These are phyloP conservation scores for Cystofilobasidium macerans DNA, from an alignment of 768 basidiomycete species.

Conservation along the genomic window DNA sequence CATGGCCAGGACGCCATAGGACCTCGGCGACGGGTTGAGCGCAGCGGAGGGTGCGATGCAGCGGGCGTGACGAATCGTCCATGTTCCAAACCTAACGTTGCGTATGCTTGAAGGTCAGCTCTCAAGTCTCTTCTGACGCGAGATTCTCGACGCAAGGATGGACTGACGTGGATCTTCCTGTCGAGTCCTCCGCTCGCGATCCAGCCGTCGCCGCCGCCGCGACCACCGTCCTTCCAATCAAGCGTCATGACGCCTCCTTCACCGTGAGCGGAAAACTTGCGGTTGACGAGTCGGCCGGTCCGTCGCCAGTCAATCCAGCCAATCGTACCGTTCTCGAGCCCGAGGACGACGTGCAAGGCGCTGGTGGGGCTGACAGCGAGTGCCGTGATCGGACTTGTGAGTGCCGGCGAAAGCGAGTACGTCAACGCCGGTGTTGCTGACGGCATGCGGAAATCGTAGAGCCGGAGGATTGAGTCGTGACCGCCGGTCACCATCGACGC, in stretches of 20 bases:
- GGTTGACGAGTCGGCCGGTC: constrained; percentile 1
- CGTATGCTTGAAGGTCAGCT: background rate
- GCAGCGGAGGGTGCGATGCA: constrained; percentile 59
- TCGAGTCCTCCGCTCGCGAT: constrained; percentile 69
- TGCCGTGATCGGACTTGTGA: constrained; percentile 10
- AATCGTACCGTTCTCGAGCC: constrained; percentile 24
- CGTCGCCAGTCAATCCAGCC: constrained; percentile 25
- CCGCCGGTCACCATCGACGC: constrained; percentile 20
- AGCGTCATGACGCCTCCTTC: constrained; percentile 20
- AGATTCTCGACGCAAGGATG: constrained; percentile 12
- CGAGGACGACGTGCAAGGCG: constrained; percentile 10
- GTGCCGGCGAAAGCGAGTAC: background rate
- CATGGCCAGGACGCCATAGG: constrained; percentile 63
- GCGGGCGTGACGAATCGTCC: constrained; percentile 46
- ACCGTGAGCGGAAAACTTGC: constrained; percentile 22
- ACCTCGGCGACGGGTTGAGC: constrained; percentile 64
- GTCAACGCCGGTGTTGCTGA: background rate
- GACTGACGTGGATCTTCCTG: constrained; percentile 58
- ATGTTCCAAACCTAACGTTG: constrained; percentile 60
- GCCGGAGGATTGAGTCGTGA: constrained; percentile 20
- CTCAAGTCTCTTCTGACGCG: background rate
- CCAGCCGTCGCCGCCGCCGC: constrained; percentile 47
- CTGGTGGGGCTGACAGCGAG: constrained; percentile 21
- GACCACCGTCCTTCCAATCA: constrained; percentile 20
- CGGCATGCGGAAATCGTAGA: constrained; percentile 12